Base-by-base conservation (phyloP, 495 filamentous ascomycete genomes). In the Penicillium pancosmium region DNA sequence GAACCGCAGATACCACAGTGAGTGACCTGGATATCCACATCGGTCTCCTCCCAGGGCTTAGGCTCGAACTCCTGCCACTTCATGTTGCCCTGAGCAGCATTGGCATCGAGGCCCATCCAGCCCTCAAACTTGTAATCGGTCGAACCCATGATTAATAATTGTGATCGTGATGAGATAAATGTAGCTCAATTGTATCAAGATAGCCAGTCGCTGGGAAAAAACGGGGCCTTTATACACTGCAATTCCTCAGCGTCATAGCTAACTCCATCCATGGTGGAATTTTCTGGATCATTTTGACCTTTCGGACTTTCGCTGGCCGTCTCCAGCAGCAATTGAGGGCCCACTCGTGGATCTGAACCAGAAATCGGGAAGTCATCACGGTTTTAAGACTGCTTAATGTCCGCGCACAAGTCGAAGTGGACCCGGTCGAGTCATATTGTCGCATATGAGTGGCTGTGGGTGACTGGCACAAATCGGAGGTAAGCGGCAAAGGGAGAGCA, bases 41-140 rank as follows among this genome's bases (percentile, higher is more conserved):
- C 91, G 56, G 84, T 88, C 67, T 93, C 90, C 41, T 89, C 84
- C 83, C 88, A 94, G 5, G 78, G 70, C 79, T 96, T 96, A 8
- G 90, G 91, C 73, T 91, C 82, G 61, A 86, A 95, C 61, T 86
- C 77, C 61, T 84, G 79, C 87, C 90, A 93, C 50, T 82, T 74
- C 83, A 96, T 89, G 38, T 92, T 90, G 34, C 91, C 91, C n/a
- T 93, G 70, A 44, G 73, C 82, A n/a, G 76, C 40, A 38, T 61
- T 67, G 23, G 62, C 18, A 58, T 88, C 82, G 31, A 87, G 75
- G 63, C 87, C 92, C 70, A 96, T 74, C 92, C 92, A 96, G 61
- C 93, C 92, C 67, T 89, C 77, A 73, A 95, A 96, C 63, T 88
- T 82, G 76, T 85, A 84, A 59, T 81, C 69, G 48, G 73, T 74